Conservation (phyloP, 1,139 yeast species). For the Diutina ranongensis region DNA sequence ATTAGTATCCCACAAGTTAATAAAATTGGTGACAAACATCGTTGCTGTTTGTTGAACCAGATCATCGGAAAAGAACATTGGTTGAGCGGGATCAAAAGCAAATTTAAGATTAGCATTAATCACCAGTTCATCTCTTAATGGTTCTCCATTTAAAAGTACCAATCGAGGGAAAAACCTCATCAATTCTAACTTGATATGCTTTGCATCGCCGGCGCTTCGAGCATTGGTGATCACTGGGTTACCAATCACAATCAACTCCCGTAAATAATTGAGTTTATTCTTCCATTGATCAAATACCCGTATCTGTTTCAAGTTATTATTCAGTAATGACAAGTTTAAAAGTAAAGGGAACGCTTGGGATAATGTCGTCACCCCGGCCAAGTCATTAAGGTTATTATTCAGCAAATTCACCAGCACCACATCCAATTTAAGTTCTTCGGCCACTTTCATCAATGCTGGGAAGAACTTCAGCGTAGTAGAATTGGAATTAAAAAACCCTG, state of each 20-base stretch:
- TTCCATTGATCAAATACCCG: slow-evolving; percentile 66
- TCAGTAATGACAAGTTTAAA: slow-evolving; percentile 67
- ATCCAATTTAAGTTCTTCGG: slow-evolving; percentile 38
- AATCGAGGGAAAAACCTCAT: slow-evolving; percentile 68
- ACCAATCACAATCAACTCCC: slow-evolving; percentile 66
- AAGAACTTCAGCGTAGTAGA: slow-evolving; percentile 68
- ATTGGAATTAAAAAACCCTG: slow-evolving; percentile 56
- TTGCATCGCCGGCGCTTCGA: slow-evolving; percentile 21
- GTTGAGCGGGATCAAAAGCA: slow-evolving; percentile 37
- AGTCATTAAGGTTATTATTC: slow-evolving; percentile 53
- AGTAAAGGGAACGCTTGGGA: slow-evolving; percentile 67
- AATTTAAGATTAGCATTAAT: slow-evolving; percentile 40
- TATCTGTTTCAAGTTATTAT: slow-evolving; percentile 52
- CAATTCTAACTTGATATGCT: slow-evolving; percentile 49
- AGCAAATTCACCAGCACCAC: slow-evolving; percentile 74
- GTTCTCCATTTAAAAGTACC: slow-evolving; percentile 65
- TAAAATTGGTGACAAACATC: slow-evolving; percentile 62
- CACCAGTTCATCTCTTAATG: slow-evolving; percentile 61
- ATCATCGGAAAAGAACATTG: slow-evolving; percentile 70
- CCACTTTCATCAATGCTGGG: slow-evolving; percentile 83
- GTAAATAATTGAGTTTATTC: slow-evolving; percentile 56
- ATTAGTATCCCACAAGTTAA: slow-evolving; percentile 73
- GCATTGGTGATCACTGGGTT: slow-evolving; percentile 52
- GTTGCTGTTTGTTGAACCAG: slow-evolving; percentile 63
- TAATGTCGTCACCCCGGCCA: slow-evolving; percentile 49